phyloP scores from a whole-genome alignment of 805 yeast species.

The Yarrowia porcina region DNA sequence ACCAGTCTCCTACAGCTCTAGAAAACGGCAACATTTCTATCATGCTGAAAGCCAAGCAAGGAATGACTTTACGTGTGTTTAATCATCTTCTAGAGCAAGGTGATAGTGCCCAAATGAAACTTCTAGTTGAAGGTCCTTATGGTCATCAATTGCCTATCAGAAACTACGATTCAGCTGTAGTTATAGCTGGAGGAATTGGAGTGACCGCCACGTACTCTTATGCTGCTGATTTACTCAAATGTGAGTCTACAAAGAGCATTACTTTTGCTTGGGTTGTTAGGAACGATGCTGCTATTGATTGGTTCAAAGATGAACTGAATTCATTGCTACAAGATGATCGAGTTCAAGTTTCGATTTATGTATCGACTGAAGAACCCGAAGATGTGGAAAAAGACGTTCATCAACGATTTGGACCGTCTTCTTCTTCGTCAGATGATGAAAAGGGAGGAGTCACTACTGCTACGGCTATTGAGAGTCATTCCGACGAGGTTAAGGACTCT shows the following conservation, averaged over 20 bases:
- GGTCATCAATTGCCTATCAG: constrained; percentile 53
- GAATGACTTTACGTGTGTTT: constrained; percentile 47
- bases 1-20: constrained; percentile 33
- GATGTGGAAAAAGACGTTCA: neutral
- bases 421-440: constrained; percentile 25
- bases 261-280: constrained; percentile 38
- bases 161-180: constrained; percentile 52
- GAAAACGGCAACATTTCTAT: constrained; percentile 48
- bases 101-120: constrained; percentile 38
- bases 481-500: constrained; percentile 31
- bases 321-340: constrained; percentile 31
- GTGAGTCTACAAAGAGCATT: constrained; percentile 27
- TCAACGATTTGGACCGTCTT: neutral
- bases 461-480: neutral
- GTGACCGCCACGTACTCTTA: constrained; percentile 59
- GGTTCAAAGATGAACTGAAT: constrained; percentile 37
- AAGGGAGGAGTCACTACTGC: neutral
- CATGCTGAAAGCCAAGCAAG: constrained; percentile 51
- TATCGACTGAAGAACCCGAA: constrained; percentile 32
- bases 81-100: constrained; percentile 35
- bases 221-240: constrained; percentile 29
- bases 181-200: constrained; percentile 75
- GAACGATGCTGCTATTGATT: constrained; percentile 34
- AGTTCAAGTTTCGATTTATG: constrained; percentile 38
- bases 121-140: constrained; percentile 70